Evolutionary conservation across 2,329 filamentous ascomycete genomes (phyloP).

Genomic region (Aspergillus caelatus): DNA sequence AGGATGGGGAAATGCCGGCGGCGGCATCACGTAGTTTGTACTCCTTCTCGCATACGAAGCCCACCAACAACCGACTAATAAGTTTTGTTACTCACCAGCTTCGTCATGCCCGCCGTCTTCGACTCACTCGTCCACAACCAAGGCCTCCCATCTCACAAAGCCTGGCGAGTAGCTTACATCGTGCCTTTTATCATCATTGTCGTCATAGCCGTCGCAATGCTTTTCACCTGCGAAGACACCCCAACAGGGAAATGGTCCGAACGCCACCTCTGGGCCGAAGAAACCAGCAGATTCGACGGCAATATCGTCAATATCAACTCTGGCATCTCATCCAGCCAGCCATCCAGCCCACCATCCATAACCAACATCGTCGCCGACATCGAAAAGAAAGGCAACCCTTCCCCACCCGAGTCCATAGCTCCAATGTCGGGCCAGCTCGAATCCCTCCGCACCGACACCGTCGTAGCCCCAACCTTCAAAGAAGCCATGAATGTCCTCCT

Average conservation of each 20-base stretch:
- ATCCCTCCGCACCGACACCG: conserved; percentile 60
- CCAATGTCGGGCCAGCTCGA: conserved; percentile 53
- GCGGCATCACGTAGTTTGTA: conserved; percentile 75
- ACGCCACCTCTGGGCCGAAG: conserved; percentile 61
- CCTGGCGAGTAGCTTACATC: conserved; percentile 84
- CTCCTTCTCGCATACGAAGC: background rate
- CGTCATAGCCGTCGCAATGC: conserved; percentile 65
- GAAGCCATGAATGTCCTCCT: conserved; percentile 65
- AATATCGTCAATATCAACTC: conserved; percentile 36
- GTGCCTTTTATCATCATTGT: conserved; percentile 80
- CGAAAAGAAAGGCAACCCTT: conserved; percentile 38
- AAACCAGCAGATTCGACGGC: conserved; percentile 30
- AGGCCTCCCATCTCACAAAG: conserved; percentile 65
- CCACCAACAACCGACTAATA: conserved; percentile 1
- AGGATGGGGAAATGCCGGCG: conserved; percentile 84
- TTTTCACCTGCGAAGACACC: conserved; percentile 77
- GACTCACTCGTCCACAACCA: conserved; percentile 68
- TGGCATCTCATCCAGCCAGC: conserved; percentile 23
- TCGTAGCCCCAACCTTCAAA: conserved; percentile 63
- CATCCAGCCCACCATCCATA: conserved; percentile 29
- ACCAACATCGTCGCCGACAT: conserved; percentile 28
- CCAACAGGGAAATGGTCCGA: conserved; percentile 82
- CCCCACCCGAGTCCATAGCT: conserved; percentile 36
- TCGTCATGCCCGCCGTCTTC: conserved; percentile 88
- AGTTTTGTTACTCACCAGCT: conserved; percentile 43